These are phyloP conservation scores for Boletus bicolor DNA, from an alignment of 768 basidiomycete genomes.

Conservation along the genomic window DNA sequence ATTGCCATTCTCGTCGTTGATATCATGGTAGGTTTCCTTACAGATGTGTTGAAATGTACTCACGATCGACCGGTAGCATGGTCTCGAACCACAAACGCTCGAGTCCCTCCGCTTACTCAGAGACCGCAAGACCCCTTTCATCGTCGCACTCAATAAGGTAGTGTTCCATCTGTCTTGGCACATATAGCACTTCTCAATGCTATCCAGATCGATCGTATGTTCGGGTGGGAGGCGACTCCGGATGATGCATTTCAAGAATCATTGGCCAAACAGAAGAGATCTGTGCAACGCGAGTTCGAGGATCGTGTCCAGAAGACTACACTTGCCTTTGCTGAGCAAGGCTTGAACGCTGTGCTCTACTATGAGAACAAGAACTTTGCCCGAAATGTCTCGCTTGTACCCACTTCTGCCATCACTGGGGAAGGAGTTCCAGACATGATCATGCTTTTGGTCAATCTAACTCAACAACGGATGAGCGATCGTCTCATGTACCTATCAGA, in stretches of 20 bases:
- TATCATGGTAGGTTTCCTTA: conserved; percentile 70
- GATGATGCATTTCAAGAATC: conserved; percentile 93
- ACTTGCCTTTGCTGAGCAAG: conserved; percentile 96
- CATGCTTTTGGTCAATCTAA: conserved; percentile 94
- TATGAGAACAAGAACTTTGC: conserved; percentile 97
- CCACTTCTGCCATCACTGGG: conserved; percentile 96
- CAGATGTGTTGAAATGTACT: not conserved
- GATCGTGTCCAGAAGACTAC: conserved; percentile 82
- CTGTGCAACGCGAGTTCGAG: conserved; percentile 90
- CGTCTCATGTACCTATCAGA: conserved; percentile 97
- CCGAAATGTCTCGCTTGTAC: conserved; percentile 92
- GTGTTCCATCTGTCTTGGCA: not conserved
- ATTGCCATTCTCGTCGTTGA: conserved; percentile 99
- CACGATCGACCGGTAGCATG: conserved; percentile 59
- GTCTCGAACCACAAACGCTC: conserved; percentile 95
- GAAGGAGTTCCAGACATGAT: conserved; percentile 99
- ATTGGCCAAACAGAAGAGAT: conserved; percentile 70
- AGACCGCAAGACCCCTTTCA: conserved; percentile 96
- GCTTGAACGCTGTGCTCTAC: conserved; percentile 90
- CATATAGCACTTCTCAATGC: conserved; percentile 7
- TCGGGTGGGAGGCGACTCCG: conserved; percentile 89
- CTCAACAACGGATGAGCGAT: conserved; percentile 97
- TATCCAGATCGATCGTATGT: conserved; percentile 91
- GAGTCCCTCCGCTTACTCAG: conserved; percentile 91
- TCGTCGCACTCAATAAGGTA: conserved; percentile 97